Percentiles rank a stretch among this genome's conserved stretches.
Evolutionary conservation across 164 flowering plant species (phyloP).

Genomic region (Malania oleifera): DNA sequence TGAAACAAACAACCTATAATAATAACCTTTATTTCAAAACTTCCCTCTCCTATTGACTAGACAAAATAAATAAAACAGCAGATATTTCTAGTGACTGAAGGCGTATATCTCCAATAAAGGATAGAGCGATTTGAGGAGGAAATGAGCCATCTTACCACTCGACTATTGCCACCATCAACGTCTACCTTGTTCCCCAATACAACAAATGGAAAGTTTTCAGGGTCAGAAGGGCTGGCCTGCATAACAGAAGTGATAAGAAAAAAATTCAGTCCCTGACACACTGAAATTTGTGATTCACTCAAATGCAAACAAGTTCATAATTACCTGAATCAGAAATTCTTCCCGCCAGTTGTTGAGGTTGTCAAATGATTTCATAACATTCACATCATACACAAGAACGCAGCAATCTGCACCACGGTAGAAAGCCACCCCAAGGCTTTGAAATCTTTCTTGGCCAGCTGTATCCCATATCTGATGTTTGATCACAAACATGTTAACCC

Average conservation of each 20-base stretch:
- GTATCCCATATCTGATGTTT: conserved; percentile 8
- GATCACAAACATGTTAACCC: not conserved
- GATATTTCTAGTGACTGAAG: too few species aligned
- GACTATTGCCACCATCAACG: conserved; percentile 8
- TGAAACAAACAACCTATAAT: too few species aligned
- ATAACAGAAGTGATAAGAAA: not conserved
- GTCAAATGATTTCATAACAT: conserved; percentile 9
- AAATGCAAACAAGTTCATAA: not conserved
- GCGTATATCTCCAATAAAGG: not conserved
- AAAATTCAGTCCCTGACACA: not conserved
- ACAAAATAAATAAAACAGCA: too few species aligned
- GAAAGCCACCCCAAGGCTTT: conserved; percentile 10
- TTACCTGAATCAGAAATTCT: conserved; percentile 7
- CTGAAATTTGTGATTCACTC: not conserved
- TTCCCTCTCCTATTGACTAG: too few species aligned
- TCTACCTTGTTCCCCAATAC: conserved; percentile 10
- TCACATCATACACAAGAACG: conserved; percentile 11
- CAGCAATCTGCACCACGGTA: conserved; percentile 8
- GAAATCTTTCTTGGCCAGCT: conserved; percentile 12
- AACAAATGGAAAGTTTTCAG: conserved; percentile 9
- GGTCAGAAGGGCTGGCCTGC: conserved; percentile 10
- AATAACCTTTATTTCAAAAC: too few species aligned
- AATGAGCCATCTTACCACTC: conserved; percentile 4
- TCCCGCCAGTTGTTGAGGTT: conserved; percentile 9
- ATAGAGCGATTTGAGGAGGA: not conserved